Percentiles rank a stretch among this genome's conserved stretches.
These are phyloP conservation scores for Phytophthora citricola DNA, from an alignment of 352 stramenopile species.

Conservation along the genomic window DNA sequence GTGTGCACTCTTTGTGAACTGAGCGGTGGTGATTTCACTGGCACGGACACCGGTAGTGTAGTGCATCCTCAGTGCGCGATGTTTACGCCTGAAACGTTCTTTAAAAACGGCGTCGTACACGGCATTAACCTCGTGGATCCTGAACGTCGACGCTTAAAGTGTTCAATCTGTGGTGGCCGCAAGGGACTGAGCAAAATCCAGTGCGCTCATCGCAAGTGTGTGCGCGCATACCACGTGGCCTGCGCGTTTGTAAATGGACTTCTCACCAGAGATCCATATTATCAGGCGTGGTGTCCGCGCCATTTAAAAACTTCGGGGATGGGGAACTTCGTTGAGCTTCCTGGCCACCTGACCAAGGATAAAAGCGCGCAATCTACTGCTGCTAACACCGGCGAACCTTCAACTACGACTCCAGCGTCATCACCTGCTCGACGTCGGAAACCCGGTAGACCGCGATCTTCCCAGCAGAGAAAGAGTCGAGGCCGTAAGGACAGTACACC, in stretches of 20 bases:
- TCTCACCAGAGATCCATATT: constrained; percentile 68
- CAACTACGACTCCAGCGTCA: constrained; percentile 12
- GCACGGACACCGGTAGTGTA: constrained; percentile 62
- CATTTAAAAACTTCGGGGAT: constrained; percentile 81
- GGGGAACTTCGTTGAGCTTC: constrained; percentile 66
- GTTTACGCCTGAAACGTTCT: constrained; percentile 88
- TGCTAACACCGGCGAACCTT: constrained; percentile 4
- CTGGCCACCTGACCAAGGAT: constrained; percentile 61
- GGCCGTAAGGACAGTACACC: constrained; percentile 35
- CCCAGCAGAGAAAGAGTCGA: constrained; percentile 30
- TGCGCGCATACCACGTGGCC: constrained; percentile 68
- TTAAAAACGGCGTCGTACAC: constrained; percentile 72
- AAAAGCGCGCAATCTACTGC: neutral
- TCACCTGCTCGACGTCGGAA: constrained; percentile 21
- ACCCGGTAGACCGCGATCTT: constrained; percentile 24
- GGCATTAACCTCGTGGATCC: constrained; percentile 62
- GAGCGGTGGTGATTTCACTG: constrained; percentile 78
- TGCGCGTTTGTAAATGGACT: constrained; percentile 80
- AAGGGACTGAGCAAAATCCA: constrained; percentile 86
- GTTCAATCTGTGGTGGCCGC: constrained; percentile 63
- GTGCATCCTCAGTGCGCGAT: constrained; percentile 84
- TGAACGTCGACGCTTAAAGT: constrained; percentile 58
- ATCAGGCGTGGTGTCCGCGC: constrained; percentile 78
- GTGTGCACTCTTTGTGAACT: constrained; percentile 78
- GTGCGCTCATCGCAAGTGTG: constrained; percentile 72